Evolutionary conservation across 805 yeast genomes (phyloP), one percentile per base, ranked within the genome.

Genomic region (Saccharomycopsis fibuligera): DNA sequence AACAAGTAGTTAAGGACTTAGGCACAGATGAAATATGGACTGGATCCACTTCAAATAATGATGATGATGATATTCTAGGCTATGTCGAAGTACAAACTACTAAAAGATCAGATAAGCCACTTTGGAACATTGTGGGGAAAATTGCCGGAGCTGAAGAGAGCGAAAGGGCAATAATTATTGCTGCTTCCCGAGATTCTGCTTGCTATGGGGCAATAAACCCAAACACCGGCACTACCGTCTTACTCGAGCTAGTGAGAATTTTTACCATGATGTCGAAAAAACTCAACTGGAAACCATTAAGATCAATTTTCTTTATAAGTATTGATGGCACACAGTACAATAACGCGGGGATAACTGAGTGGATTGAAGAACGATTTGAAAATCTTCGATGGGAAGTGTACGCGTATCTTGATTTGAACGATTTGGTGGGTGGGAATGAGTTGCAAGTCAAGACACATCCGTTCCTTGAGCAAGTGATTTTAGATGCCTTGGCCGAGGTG

Each of bases 271-370:
- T 89, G 62, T 80, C 76, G 50, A 70, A 78, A 45, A 70, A 79
- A 33, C 74, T 73, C 57, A 78, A 81, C 51, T 90, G 97, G 97
- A 68, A 71, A 41, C 97, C 98, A 0, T 63, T 88, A 35, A 75
- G 98, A 62, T 73, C 90, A 2, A 81, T 90, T 12, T 82, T 83
- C 59, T 89, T 90, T 66, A 78, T 79, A 0, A 86, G 96, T 0
- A 88, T 85, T 68, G 95, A 90, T 58, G 96, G 86, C 1, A 68
- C 84, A 0, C 79, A 81, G 53, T 88, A 83, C 58, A 89, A 89
- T 60, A 67, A 73, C 56, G 96, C 93, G 0, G 98, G 98, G 0
- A 73, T 86, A n/a, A 73, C 89, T 0, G 91, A 84, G 58, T 80
- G 90, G 74, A 71, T 82, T 5, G 86, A 83, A 56, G 67, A 70